Base-by-base conservation (phyloP, 208 protist species). In the Leishmania guyanensis region DNA sequence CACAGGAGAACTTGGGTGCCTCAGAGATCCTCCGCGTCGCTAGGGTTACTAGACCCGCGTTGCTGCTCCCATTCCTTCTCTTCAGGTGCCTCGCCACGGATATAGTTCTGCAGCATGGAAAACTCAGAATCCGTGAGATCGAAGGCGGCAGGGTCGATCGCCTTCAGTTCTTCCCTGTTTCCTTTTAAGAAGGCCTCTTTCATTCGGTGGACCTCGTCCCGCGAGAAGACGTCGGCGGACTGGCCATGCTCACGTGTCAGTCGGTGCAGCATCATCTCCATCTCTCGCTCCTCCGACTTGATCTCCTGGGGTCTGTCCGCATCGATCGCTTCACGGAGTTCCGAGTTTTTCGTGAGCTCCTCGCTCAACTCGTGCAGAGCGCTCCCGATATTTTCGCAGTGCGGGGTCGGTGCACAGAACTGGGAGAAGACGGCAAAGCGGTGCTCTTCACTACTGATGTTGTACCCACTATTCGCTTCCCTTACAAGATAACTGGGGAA, bases 201-300 rank as follows among this genome's bases (percentile, higher is more conserved):
- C 84, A 97, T 88, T 36, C 76, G 62, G 22, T 69, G 71, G 26
- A 97, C 87, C 66, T 97, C 92, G 1, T 94, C 90, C 51, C 92
- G 90, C 12, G 84, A 84, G 50, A 94, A 95, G 39, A 97, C 86
- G 29, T 89, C 88, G 4, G 91, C 81, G 10, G 86, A 78, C 64
- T 86, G 79, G 14, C 87, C 85, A 46, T 92, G 84, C 56, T 93
- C 88, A 3, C 82, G 78, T 8, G 81, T 81, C 78, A 94, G 87
- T 6, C 86, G 84, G 80, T 93, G 84, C 87, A 96, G 94, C 86
- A 95, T 92, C 48, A 79, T 79, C 78, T 97, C 94, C 74, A 95
- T 81, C 51, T 96, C 87, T 76, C 91, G 82, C 65, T 94, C 88
- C 54, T 95, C 86, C 43, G 75, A 51, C 12, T 90, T 84, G 48